These are phyloP conservation scores for Malassezia yamatoensis DNA, from an alignment of 1,284 basidiomycete species.

Conservation along the genomic window DNA sequence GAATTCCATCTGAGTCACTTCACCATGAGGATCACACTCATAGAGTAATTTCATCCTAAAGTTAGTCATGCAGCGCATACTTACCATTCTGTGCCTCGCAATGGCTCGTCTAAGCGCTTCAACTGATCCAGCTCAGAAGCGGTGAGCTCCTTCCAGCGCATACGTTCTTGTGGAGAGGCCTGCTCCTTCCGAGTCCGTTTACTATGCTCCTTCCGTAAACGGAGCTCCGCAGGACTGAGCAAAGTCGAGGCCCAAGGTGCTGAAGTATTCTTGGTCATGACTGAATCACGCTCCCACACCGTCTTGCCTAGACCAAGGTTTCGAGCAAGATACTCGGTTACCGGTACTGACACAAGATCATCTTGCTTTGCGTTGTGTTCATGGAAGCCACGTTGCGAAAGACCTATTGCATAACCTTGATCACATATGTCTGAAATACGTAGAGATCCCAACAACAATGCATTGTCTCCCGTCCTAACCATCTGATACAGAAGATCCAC, in stretches of 20 bases:
- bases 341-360: slow-evolving; percentile 16
- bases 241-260: slow-evolving; percentile 9
- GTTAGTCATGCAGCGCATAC: slow-evolving; percentile 36
- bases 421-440: neutral
- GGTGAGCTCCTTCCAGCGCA: slow-evolving; percentile 23
- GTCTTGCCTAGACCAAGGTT: slow-evolving; percentile 29
- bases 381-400: neutral
- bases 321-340: slow-evolving; percentile 19
- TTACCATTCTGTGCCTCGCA: slow-evolving; percentile 33
- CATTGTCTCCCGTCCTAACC: slow-evolving; percentile 33
- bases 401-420: neutral
- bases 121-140: slow-evolving; percentile 21
- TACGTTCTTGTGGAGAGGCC: slow-evolving; percentile 19
- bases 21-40: slow-evolving; percentile 58
- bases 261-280: slow-evolving; percentile 17
- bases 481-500: slow-evolving; percentile 42
- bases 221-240: slow-evolving; percentile 5
- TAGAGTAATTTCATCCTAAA: slow-evolving; percentile 63
- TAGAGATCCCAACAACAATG: slow-evolving; percentile 22
- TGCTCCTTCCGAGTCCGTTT: slow-evolving; percentile 2
- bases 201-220: slow-evolving; percentile 17
- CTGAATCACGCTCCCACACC: slow-evolving; percentile 31
- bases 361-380: neutral
- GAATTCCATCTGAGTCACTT: slow-evolving; percentile 77
- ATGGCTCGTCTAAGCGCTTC: slow-evolving; percentile 27